These are phyloP conservation scores for Aspergillus sclerotioniger DNA, from an alignment of 495 filamentous ascomycete genomes.

Conservation along the genomic window DNA sequence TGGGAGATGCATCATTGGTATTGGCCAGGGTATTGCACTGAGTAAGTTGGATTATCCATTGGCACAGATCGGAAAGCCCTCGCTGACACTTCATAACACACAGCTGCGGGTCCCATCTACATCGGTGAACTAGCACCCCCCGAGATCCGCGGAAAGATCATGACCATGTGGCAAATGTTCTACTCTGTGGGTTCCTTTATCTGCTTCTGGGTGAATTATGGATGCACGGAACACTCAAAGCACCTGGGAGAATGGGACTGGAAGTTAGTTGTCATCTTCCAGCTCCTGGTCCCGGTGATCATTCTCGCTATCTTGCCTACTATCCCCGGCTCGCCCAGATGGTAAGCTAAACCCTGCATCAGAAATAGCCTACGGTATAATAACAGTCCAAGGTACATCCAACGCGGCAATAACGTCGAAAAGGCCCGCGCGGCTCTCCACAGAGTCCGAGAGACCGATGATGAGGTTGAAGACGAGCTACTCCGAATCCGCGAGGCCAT, in stretches of 20 bases:
- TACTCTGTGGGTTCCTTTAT: slow-evolving; percentile 64
- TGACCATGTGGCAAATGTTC: slow-evolving; percentile 70
- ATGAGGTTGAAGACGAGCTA: slow-evolving; percentile 59
- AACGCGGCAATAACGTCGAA: slow-evolving; percentile 51
- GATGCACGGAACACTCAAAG: slow-evolving; percentile 48
- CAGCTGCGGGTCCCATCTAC: slow-evolving; percentile 58
- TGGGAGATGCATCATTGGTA: slow-evolving; percentile 60
- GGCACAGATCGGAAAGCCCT: neutral
- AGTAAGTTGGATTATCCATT: slow-evolving; percentile 38
- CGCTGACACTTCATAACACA: slow-evolving; percentile 2
- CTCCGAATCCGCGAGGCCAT: slow-evolving; percentile 57
- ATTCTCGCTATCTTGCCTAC: slow-evolving; percentile 53
- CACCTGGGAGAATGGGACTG: slow-evolving; percentile 60
- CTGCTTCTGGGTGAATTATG: slow-evolving; percentile 62
- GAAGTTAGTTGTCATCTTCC: slow-evolving; percentile 63
- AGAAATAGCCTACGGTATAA: neutral
- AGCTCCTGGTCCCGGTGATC: slow-evolving; percentile 53
- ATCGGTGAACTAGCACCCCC: slow-evolving; percentile 59
- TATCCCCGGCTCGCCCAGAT: slow-evolving; percentile 58
- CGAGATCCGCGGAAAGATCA: slow-evolving; percentile 60
- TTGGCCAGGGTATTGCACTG: slow-evolving; percentile 63
- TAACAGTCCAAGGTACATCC: slow-evolving; percentile 42
- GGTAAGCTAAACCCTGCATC: slow-evolving; percentile 28
- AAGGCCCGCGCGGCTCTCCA: slow-evolving; percentile 50
- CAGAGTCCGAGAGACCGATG: slow-evolving; percentile 53